A percentile compares a stretch with the other conserved stretches of the same genome.
Evolutionary conservation across 805 yeast genomes (phyloP).

Genomic region (Ogataea angusta): DNA sequence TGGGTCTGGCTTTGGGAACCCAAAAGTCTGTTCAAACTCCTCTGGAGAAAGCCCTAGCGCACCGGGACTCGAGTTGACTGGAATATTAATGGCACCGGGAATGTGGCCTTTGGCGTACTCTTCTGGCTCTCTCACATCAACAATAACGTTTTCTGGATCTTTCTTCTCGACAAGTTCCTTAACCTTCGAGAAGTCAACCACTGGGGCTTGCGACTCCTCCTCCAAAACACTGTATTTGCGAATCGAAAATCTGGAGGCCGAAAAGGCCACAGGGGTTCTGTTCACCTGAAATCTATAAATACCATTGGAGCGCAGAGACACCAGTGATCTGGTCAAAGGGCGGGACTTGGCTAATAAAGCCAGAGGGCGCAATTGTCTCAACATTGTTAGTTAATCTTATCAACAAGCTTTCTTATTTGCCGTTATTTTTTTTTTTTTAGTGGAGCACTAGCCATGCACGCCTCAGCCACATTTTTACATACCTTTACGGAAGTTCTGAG

Average conservation of each 20-base stretch:
- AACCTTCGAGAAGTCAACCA: constrained; percentile 28
- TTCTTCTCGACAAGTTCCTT: constrained; percentile 43
- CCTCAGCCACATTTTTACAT: constrained; percentile 15
- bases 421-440: constrained; percentile 2
- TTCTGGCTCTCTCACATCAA: constrained; percentile 91
- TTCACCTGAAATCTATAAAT: neutral
- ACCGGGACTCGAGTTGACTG: constrained; percentile 88
- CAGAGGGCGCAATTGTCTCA: constrained; percentile 7
- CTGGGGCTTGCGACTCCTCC: constrained; percentile 32
- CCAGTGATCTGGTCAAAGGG: constrained; percentile 2
- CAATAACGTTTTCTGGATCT: constrained; percentile 51
- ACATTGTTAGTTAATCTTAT: constrained; percentile 5
- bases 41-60: constrained; percentile 78
- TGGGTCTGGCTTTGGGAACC: constrained; percentile 71
- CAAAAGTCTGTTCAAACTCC: constrained; percentile 78
- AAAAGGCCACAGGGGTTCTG: neutral
- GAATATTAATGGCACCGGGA: constrained; percentile 83
- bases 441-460: constrained; percentile 3
- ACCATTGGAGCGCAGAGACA: neutral
- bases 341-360: constrained; percentile 2
- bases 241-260: neutral
- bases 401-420: constrained; percentile 11
- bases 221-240: constrained; percentile 27
- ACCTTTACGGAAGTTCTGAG: constrained; percentile 38
- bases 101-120: constrained; percentile 72